Evolutionary conservation across 176 grass and related monocot genomes (phyloP), one percentile per base, ranked within the genome.

Genomic region (Pontederia crassipes): DNA sequence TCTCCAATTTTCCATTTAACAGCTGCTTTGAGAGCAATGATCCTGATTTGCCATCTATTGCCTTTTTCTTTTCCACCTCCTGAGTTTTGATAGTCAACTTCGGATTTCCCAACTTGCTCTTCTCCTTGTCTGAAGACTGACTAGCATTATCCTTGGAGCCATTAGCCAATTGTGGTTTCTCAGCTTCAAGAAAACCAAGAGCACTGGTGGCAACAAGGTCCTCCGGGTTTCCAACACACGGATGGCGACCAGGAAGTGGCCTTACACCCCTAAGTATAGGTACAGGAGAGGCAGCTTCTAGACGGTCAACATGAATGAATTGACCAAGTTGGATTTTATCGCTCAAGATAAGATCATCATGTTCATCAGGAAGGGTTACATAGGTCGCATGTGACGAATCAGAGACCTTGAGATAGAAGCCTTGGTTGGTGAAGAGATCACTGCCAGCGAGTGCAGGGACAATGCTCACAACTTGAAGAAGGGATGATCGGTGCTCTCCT

Each of bases 171-270:
- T 71, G 72, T 3, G 48, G 55, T 64, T 85, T 89, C 68, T 89
- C 75, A 55, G 20, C 62, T n/a, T 70, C 62, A 4, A 62, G 64
- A 45, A 79, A 78, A 66, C 40, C 68, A 1, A 83, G 84, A 15
- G 86, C 85, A 66, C 69, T 79, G 61, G 82, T 74, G 10, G 78
- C 65, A 10, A 85, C 78, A 17, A 97, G 78, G 62, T 79, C 65
- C 55, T 68, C 52, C 12, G 66, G 66, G 29, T 24, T 68, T 16
- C 66, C 66, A 56, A 68, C 52, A 54, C 52, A 68, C 0, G 52
- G 52, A 4, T 54, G 66, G n/a, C 66, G 52, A 7, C 66, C 66
- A 68, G 66, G 66, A 55, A 68, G 15, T 46, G 66, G 66, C 49
- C 52, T 68, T 16, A 46, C 66, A 47, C 66, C 66, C 52, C 32